These are phyloP conservation scores for Rutidosis leptorrhynchoides DNA, from an alignment of 129 eudicot species.

Conservation along the genomic window DNA sequence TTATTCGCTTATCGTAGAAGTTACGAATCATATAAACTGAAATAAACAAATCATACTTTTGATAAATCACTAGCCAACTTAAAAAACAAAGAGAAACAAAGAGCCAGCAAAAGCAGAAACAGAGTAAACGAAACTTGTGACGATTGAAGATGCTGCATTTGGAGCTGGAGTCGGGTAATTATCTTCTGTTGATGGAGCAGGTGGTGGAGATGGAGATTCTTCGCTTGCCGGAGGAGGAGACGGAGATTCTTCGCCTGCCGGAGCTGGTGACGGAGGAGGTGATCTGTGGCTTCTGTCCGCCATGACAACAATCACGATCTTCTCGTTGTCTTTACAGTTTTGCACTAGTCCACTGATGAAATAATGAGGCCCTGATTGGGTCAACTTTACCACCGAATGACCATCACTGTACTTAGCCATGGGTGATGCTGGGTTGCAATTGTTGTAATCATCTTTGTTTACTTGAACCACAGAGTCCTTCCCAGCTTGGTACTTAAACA, in stretches of 20 bases:
- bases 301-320: constrained; percentile 41
- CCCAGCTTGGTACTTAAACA: constrained; percentile 51
- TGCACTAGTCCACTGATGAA: constrained; percentile 49
- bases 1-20: constrained; percentile 27
- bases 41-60: background rate
- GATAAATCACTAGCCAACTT: constrained; percentile 8
- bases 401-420: constrained; percentile 33
- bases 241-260: constrained; percentile 45
- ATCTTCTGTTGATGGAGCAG: constrained; percentile 40
- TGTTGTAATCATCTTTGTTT: constrained; percentile 54
- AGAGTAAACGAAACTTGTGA: constrained; percentile 32
- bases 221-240: constrained; percentile 49
- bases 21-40: constrained; percentile 1
- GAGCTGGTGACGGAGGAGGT: constrained; percentile 47
- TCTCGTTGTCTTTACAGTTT: constrained; percentile 42
- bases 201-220: constrained; percentile 49
- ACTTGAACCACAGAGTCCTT: constrained; percentile 75
- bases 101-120: constrained; percentile 49
- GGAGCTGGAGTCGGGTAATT: constrained; percentile 42
- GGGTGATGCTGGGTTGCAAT: constrained; percentile 49
- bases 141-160: constrained; percentile 37
- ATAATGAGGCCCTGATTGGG: constrained; percentile 43
- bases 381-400: constrained; percentile 28
- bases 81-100: constrained; percentile 43
- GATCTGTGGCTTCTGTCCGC: constrained; percentile 49